phyloP scores from a whole-genome alignment of 352 stramenopile genomes.

The Pythium volutum region DNA sequence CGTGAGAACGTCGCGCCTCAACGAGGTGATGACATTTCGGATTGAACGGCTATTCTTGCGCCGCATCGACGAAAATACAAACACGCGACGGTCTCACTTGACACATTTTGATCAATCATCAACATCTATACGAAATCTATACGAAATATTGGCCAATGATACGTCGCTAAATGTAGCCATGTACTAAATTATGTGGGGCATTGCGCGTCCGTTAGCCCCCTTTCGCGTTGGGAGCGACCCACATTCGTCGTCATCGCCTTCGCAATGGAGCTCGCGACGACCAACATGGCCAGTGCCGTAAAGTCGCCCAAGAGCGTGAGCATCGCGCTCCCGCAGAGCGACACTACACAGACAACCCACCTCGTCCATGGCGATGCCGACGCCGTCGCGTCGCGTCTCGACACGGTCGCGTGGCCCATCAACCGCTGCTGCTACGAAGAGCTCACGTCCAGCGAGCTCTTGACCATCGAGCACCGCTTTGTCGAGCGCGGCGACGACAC shows the following conservation, averaged over 20 bases:
- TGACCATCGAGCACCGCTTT: constrained; percentile 51
- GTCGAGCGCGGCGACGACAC: constrained; percentile 38
- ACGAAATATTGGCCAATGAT: neutral
- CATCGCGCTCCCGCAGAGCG: constrained; percentile 13
- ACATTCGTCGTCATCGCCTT: neutral
- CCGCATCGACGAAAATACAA: too few species aligned
- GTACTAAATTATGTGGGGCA: too few species aligned
- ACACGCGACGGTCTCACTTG: neutral
- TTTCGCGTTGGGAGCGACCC: neutral
- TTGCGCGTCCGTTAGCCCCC: too few species aligned
- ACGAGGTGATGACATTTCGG: too few species aligned
- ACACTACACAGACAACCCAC: too few species aligned
- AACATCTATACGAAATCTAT: neutral
- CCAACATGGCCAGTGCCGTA: neutral
- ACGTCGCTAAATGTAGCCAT: neutral
- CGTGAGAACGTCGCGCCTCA: too few species aligned
- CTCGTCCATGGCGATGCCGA: too few species aligned
- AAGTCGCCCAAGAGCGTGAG: constrained; percentile 17
- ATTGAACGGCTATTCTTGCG: neutral
- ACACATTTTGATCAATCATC: neutral
- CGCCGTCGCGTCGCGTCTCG: neutral
- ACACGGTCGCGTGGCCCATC: constrained; percentile 43
- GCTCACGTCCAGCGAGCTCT: constrained; percentile 37
- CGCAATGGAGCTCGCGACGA: neutral
- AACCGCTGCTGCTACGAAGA: constrained; percentile 69